Evolutionary conservation across 106 monocot species (phyloP).

Genomic region (Gastrodia elata): DNA sequence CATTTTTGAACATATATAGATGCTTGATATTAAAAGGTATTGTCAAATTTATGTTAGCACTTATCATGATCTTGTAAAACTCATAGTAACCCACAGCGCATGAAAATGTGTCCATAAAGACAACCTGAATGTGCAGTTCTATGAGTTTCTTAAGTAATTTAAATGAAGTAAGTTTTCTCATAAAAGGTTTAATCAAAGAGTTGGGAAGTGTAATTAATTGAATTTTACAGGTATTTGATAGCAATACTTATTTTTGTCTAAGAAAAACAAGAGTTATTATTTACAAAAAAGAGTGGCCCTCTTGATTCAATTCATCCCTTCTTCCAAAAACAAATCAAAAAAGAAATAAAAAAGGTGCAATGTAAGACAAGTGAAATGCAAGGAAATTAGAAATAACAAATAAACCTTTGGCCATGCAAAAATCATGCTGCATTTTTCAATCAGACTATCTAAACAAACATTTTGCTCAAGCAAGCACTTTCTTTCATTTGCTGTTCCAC

Average conservation of each 20-base stretch:
- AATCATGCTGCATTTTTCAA: slow-evolving; percentile 55
- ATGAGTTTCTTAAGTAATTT: neutral
- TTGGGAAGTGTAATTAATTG: neutral
- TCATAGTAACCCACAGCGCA: neutral
- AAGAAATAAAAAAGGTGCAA: no score
- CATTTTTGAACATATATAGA: neutral
- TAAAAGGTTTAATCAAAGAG: neutral
- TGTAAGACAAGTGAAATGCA: neutral
- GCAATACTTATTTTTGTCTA: neutral
- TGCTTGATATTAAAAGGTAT: neutral
- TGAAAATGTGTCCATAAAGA: no score
- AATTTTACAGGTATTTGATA: neutral
- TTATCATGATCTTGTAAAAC: neutral
- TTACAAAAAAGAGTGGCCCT: neutral
- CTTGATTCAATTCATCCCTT: neutral
- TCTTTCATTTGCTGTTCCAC: slow-evolving; percentile 63
- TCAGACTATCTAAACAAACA: slow-evolving; percentile 52
- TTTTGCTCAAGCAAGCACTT: slow-evolving; percentile 58
- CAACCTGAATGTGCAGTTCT: neutral
- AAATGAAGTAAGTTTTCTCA: neutral
- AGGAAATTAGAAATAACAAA: slow-evolving; percentile 2
- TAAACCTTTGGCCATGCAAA: slow-evolving; percentile 81
- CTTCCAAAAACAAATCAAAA: neutral
- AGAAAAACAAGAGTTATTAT: neutral
- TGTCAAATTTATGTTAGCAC: neutral